Conservation (phyloP, 768 basidiomycete genomes). For the Cubamyces sp. region DNA sequence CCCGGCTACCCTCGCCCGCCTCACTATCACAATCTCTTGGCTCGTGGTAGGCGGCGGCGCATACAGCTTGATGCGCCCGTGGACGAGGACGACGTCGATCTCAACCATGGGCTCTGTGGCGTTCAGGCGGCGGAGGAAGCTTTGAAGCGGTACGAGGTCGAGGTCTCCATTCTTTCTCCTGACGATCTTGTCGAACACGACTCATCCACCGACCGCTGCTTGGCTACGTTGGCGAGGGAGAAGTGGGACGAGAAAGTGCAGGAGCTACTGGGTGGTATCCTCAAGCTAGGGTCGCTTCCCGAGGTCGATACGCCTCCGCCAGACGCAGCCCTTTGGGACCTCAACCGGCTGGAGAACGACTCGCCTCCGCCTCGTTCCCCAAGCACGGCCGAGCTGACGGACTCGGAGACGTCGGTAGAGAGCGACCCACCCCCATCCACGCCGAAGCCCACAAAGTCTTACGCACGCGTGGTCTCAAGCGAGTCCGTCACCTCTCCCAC, state of each 20-base stretch:
- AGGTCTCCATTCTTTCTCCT: conserved; percentile 28
- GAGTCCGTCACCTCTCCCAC: conserved; percentile 24
- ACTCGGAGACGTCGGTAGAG: conserved; percentile 48
- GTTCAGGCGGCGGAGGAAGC: conserved; percentile 30
- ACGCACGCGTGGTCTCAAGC: conserved; percentile 42
- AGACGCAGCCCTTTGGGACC: conserved; percentile 30
- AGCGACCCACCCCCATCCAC: conserved; percentile 52
- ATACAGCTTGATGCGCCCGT: background rate
- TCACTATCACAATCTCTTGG: conserved; percentile 29
- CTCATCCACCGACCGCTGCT: background rate
- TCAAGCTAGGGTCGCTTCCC: conserved; percentile 18
- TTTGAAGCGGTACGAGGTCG: conserved; percentile 30
- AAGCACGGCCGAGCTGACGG: conserved; percentile 37
- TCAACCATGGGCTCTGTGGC: conserved; percentile 29
- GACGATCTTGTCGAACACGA: conserved; percentile 7
- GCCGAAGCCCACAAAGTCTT: conserved; percentile 44
- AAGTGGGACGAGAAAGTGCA: conserved; percentile 48
- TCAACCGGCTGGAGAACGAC: conserved; percentile 23
- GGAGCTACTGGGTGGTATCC: conserved; percentile 41
- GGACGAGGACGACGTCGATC: conserved; percentile 24
- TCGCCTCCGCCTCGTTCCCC: conserved; percentile 16
- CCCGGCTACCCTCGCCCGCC: conserved; percentile 23
- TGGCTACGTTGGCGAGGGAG: conserved; percentile 34
- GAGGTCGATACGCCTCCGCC: conserved; percentile 24
- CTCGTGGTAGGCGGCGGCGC: conserved; percentile 20